Evolutionary conservation across 495 filamentous ascomycete genomes (phyloP).

Genomic region (Talaromyces adpressus): DNA sequence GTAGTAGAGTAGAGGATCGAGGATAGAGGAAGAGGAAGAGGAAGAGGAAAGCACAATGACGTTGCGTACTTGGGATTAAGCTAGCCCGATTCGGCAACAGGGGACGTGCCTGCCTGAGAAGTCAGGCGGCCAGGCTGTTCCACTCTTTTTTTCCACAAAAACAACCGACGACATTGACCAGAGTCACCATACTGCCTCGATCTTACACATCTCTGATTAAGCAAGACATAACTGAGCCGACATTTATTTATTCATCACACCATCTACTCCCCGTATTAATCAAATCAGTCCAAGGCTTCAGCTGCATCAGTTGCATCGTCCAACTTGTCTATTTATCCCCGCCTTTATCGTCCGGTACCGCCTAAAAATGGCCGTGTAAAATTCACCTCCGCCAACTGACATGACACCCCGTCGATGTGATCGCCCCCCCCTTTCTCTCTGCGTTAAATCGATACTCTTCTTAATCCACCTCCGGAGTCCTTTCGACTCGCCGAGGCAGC

Average conservation of each 20-base stretch:
- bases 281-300: not conserved
- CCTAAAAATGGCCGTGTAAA: constrained; percentile 3
- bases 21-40: too few species aligned
- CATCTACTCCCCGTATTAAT: not conserved
- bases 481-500: constrained; percentile 25
- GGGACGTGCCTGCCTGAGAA: constrained; percentile 7
- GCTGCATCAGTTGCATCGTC: not conserved
- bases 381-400: not conserved
- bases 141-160: not conserved
- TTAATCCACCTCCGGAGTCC: constrained; percentile 9
- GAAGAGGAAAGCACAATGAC: not conserved
- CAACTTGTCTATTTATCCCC: not conserved
- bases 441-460: constrained; percentile 1
- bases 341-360: not conserved
- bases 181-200: not conserved
- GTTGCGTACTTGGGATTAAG: not conserved
- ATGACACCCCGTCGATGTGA: constrained; percentile 2
- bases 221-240: too few species aligned
- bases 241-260: not conserved
- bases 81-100: not conserved
- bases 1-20: too few species aligned
- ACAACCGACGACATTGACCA: not conserved
- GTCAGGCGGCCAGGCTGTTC: constrained; percentile 3
- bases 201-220: too few species aligned
- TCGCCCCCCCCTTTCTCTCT: not conserved